These are phyloP conservation scores for Penicillium sp. DNA, from an alignment of 2,329 filamentous ascomycete species.

Conservation along the genomic window DNA sequence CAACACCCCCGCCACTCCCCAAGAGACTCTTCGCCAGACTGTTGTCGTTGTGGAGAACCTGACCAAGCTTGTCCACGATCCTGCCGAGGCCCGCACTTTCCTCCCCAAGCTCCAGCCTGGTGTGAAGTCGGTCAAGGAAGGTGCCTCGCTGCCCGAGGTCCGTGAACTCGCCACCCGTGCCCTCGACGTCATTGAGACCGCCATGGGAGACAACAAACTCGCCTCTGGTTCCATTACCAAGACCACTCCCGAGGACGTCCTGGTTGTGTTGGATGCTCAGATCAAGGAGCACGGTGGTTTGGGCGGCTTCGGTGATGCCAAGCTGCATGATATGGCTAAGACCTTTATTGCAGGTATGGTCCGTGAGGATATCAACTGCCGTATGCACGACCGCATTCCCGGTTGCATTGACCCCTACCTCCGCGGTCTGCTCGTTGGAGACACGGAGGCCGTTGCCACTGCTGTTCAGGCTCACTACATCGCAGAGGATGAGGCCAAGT, in stretches of 20 bases:
- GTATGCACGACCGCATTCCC: conserved; percentile 69
- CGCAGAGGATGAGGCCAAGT: conserved; percentile 82
- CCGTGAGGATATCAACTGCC: conserved; percentile 79
- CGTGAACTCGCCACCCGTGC: conserved; percentile 82
- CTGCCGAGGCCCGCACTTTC: conserved; percentile 90
- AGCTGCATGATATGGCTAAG: conserved; percentile 63
- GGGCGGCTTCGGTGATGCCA: conserved; percentile 57
- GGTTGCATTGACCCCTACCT: conserved; percentile 71
- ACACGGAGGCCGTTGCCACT: conserved; percentile 63
- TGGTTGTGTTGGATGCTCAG: conserved; percentile 68
- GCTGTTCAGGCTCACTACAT: conserved; percentile 74
- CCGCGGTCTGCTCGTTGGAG: conserved; percentile 61
- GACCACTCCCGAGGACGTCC: conserved; percentile 65
- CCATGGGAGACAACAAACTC: conserved; percentile 70
- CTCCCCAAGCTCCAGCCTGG: conserved; percentile 90
- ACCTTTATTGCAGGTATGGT: conserved; percentile 79
- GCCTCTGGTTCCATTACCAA: conserved; percentile 58
- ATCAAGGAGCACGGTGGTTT: conserved; percentile 67
- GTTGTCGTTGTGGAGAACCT: conserved; percentile 97
- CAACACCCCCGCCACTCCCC: conserved; percentile 83
- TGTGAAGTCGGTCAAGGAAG: conserved; percentile 81
- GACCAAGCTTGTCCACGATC: conserved; percentile 95
- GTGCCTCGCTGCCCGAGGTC: conserved; percentile 90
- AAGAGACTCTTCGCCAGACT: conserved; percentile 92
- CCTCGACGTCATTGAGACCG: conserved; percentile 82